Evolutionary conservation across 164 flowering plant genomes (phyloP).

Genomic region (Magnolia changhungtana): DNA sequence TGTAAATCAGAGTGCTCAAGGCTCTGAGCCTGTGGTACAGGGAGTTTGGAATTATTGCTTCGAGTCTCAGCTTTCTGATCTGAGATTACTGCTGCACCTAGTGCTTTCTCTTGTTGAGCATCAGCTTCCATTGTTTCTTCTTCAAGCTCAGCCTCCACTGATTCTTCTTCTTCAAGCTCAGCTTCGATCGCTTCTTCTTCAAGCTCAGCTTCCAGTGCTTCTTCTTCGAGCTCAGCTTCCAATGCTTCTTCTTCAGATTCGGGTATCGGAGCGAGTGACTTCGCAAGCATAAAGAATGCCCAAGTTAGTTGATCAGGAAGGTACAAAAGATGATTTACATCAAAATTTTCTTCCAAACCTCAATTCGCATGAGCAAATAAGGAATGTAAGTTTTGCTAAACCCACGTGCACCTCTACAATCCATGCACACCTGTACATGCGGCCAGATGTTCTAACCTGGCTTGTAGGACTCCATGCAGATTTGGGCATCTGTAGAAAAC

Average conservation of each 20-base stretch:
- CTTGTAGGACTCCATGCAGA: too few species aligned
- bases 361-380: too few species aligned
- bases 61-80: not conserved
- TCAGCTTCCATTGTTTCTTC: conserved; percentile 20
- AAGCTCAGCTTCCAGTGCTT: conserved; percentile 18
- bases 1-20: conserved; percentile 14
- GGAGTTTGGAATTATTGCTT: not conserved
- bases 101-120: not conserved
- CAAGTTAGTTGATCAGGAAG: conserved; percentile 9
- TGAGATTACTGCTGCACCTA: not conserved
- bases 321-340: not conserved
- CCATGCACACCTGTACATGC: too few species aligned
- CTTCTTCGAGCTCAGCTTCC: conserved; percentile 15
- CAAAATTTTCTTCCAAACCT: too few species aligned
- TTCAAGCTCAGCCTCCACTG: conserved; percentile 31
- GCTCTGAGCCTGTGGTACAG: conserved; percentile 3
- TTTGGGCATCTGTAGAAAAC: too few species aligned
- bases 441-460: too few species aligned
- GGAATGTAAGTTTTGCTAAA: too few species aligned
- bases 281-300: conserved; percentile 34
- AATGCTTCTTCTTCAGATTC: conserved; percentile 59
- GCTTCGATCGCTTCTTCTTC: conserved; percentile 5
- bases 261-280: conserved; percentile 94
- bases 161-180: not conserved
- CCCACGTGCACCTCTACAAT: too few species aligned